Percentiles rank a stretch among this genome's conserved stretches.
These are phyloP conservation scores for Fusarium fracticaudum DNA, from an alignment of 2,329 filamentous ascomycete species.

Conservation along the genomic window DNA sequence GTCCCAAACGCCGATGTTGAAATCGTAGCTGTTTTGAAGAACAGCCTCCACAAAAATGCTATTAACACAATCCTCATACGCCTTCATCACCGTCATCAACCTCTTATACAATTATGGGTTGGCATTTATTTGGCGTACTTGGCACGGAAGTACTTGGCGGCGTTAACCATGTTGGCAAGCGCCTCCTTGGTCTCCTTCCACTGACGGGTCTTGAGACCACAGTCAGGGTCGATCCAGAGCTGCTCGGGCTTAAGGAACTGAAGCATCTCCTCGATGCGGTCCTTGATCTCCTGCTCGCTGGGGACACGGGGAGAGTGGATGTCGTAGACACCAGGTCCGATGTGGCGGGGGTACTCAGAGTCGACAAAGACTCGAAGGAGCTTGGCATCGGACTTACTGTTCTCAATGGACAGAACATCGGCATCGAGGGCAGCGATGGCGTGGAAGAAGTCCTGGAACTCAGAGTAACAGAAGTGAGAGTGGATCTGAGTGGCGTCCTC, in stretches of 20 bases:
- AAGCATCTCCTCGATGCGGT: constrained; percentile 98
- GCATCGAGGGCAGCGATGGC: constrained; percentile 98
- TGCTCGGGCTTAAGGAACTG: constrained; percentile 96
- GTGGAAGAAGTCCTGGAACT: constrained; percentile 99
- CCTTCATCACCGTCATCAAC: constrained; percentile 31
- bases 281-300: constrained; percentile 97
- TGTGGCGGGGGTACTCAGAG: constrained; percentile 96
- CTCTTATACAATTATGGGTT: constrained; percentile 26
- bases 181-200: constrained; percentile 99
- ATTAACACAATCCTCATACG: constrained; percentile 45
- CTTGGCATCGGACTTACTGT: constrained; percentile 99
- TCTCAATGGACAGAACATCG: constrained; percentile 98
- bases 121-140: constrained; percentile 75
- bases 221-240: constrained; percentile 99
- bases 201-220: constrained; percentile 98
- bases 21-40: constrained; percentile 59
- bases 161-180: constrained; percentile 95
- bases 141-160: constrained; percentile 94
- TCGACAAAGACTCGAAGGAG: constrained; percentile 98
- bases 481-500: constrained; percentile 98
- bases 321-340: constrained; percentile 99
- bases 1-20: constrained; percentile 67
- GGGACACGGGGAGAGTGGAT: constrained; percentile 99
- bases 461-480: constrained; percentile 99
- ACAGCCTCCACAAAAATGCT: constrained; percentile 48